Base-by-base conservation (phyloP, 495 filamentous ascomycete species). In the Penicillium malachiteum region DNA sequence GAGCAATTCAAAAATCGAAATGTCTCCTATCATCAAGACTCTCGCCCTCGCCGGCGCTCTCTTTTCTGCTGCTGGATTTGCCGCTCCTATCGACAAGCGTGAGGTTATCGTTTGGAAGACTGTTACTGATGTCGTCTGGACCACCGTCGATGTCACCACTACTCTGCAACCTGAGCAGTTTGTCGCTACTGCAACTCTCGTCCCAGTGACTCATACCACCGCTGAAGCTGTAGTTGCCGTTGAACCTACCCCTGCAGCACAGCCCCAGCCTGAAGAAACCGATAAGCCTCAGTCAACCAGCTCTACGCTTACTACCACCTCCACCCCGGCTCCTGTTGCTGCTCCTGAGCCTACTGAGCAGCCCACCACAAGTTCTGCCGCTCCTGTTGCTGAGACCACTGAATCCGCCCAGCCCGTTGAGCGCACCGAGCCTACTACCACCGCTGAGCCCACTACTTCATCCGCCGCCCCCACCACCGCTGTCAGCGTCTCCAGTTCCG, bases 11-110 rank as follows among this genome's bases (percentile, higher is more conserved):
- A 42, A 35, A 62, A 51, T 35, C 21, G 54, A 58, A 67, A 77
- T 78, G 75, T 72, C 74, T 52, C 71, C 74, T 26, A 61, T 77
- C 58, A 55, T 64, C 55, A 77, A 78, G 67, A 63, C 71, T 58
- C 65, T 78, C 45, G 69, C 74, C 58, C 63, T 78, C 21, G 66
- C 68, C 54, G 68, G 71, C 64, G 67, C 74, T 45, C 62, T 76
- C 62, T 69, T 74, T 50, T 70, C 75, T 37, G 55, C 70, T 38
- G 39, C 71, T 48, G 60, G 63, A 58, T 58, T 69, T 17, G 67
- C 75, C 39, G 70, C 65, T 51, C 75, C 75, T 34, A 48, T 72
- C 16, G 61, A 73, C 39, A 75, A 74, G 72, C 75, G 75, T 52
- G 70, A 59, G 21, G 21, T 26, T 34, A 55, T 68, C 16, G 67